Evolutionary conservation across 306 rosid genomes (phyloP), one percentile per base, ranked within the genome.

Genomic region (Comarum palustre): DNA sequence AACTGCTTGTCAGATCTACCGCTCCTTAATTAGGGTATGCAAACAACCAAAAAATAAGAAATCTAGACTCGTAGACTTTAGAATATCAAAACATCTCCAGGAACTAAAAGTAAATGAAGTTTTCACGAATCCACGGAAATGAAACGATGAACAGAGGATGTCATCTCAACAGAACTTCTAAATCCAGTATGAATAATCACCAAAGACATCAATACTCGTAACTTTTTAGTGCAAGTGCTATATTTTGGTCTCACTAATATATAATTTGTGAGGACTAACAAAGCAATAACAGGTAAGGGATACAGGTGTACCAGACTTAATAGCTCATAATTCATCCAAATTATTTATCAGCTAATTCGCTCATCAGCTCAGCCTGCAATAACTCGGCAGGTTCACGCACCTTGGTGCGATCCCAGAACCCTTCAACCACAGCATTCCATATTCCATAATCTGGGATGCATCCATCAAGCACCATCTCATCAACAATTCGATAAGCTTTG

Each of bases 391-490:
- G 81, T 76, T 87, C 89, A 61, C 93, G 78, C n/a, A 85, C 84
- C 80, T 87, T 87, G 66, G 79, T 84, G n/a, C 87, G 76, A 79
- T 84, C 87, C 92, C 88, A 90, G 68, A 90, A 83, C 43, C 93
- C 89, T 80, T 74, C 41, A 32, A 89, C 78, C 69, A 89, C 71
- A 67, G 81, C 85, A 82, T 68, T 66, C 98, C 98, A 93, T 64
- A 80, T 78, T 64, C 74, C 90, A 78, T 86, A 79, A 62, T 84
- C 84, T 14, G 94, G 96, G 75, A 82, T 72, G 80, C 94, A 90
- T 52, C 92, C 97, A 67, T 87, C 96, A 62, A 77, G 65, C 62
- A 90, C 84, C 97, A 90, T 87, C 82, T 91, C 98, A 69, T 89
- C 90, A 46, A 93, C 81, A 78, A 91, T 84, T 41, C 84, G 83